A percentile compares a stretch with the other conserved stretches of the same genome.
Evolutionary conservation across 108 stramenopile species (phyloP).

Genomic region (Pseudonitzschia multistriata): DNA sequence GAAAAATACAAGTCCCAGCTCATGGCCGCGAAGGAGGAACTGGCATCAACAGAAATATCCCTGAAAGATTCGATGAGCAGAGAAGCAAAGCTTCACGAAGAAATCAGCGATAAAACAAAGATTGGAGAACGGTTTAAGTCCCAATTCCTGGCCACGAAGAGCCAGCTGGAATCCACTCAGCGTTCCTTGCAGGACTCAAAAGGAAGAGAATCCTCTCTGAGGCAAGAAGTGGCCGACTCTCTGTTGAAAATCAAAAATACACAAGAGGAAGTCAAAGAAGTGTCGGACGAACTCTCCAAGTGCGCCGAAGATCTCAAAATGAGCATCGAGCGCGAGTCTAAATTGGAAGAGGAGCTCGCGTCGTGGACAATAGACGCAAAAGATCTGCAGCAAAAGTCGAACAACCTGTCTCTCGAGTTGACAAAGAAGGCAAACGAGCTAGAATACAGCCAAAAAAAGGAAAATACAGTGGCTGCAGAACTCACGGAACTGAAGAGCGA

Average conservation of each 20-base stretch:
- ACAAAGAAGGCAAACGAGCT: conserved; percentile 14
- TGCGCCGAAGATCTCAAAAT: conserved; percentile 19
- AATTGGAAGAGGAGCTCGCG: conserved; percentile 31
- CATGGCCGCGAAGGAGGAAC: conserved; percentile 51
- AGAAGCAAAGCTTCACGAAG: conserved; percentile 17
- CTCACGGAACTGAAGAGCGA: conserved; percentile 9
- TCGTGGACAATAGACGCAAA: conserved; percentile 30
- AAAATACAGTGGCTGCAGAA: conserved; percentile 15
- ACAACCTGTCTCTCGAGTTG: conserved; percentile 27
- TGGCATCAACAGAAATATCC: conserved; percentile 48
- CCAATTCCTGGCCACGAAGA: conserved; percentile 64
- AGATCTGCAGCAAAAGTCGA: conserved; percentile 17
- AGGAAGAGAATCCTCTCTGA: conserved; percentile 22
- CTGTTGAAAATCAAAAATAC: conserved; percentile 20
- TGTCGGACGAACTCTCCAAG: conserved; percentile 21
- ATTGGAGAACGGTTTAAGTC: conserved; percentile 63
- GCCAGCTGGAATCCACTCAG: conserved; percentile 53
- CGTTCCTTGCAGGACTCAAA: conserved; percentile 20
- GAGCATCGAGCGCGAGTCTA: conserved; percentile 28
- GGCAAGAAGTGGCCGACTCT: conserved; percentile 16
- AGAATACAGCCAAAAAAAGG: conserved; percentile 9
- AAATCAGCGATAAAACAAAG: conserved; percentile 31
- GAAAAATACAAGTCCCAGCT: conserved; percentile 70
- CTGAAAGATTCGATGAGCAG: conserved; percentile 18
- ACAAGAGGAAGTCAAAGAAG: conserved; percentile 20